phyloP scores from a whole-genome alignment of 257 asterid species.

The Plectranthus barbatus region DNA sequence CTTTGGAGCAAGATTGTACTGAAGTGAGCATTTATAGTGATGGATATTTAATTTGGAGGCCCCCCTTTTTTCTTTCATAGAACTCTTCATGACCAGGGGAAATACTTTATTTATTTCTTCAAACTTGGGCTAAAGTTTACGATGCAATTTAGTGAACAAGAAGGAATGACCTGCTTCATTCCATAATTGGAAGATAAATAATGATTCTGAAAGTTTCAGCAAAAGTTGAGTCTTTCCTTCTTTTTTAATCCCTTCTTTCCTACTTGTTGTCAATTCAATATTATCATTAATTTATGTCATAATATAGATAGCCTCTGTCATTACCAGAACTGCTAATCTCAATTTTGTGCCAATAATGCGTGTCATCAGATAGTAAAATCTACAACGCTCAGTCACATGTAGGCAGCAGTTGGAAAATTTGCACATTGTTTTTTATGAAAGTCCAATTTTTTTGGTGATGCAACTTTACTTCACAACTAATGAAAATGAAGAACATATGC shows the following conservation, averaged over 20 bases:
- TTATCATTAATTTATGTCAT: background rate
- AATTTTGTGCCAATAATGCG: background rate
- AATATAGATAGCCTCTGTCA: background rate
- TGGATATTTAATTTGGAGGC: conserved; percentile 6
- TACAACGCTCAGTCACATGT: background rate
- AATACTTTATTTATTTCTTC: no score
- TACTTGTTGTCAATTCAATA: no score
- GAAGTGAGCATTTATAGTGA: conserved; percentile 25
- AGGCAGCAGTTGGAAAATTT: no score
- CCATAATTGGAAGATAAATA: no score
- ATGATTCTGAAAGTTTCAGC: no score
- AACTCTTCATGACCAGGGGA: no score
- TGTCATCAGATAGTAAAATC: background rate
- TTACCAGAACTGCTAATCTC: background rate
- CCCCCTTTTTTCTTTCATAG: background rate
- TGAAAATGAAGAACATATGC: conserved; percentile 11
- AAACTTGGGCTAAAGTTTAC: no score
- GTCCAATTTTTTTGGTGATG: background rate
- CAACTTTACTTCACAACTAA: conserved; percentile 6
- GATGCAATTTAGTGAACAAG: no score
- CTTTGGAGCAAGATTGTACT: conserved; percentile 12
- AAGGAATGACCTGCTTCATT: no score
- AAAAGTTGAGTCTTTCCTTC: no score
- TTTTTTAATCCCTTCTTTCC: no score
- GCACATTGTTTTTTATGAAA: background rate